Evolutionary conservation across 176 grass and related monocot species (phyloP), one percentile per base, ranked within the genome.

Genomic region (Poa pratensis): DNA sequence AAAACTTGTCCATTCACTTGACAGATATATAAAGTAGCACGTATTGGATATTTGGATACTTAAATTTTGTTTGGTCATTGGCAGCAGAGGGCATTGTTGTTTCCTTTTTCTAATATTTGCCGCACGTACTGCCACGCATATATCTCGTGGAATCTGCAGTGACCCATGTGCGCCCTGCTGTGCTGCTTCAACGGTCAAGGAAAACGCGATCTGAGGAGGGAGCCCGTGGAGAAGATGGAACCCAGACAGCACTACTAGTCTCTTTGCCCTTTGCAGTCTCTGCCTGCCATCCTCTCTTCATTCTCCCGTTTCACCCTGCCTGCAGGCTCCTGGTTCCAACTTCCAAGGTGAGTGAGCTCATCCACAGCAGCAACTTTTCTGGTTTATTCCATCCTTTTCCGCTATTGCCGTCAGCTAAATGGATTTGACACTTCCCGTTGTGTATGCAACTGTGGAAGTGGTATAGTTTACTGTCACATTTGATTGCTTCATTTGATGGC

Each of bases 291-390:
- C 40, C 23, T 13, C 35, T 19, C 32, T 3, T 27, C 45, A 48
- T 40, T 77, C 69, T 18, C 62, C 15, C 62, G 15, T 65, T 65
- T 16, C 17, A 23, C 57, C 30, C 37, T 24, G 42, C 50, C 27
- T 17, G 58, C 76, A 76, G 78, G 39, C 61, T 49, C 79, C 72
- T 13, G 28, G 28, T 30, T 60, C 86, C 80, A 15, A 3, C 32
- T 64, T 4, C 72, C 72, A 65, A 84, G 82, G 82, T 77, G 52
- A 83, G 80, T 77, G 52, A 83, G 73, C 39, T 66, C 13, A 9
- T 3, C 7, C 32, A 76, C 43, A 71, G 43, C 61, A 63, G 1
- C 69, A 39, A 16, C 73, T 42, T 78, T 55, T 73, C 64, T 5
- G 34, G 39, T 82, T 26, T 43, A 34, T 73, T 80, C 17, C 6